Evolutionary conservation across 768 basidiomycete genomes (phyloP), one percentile per base, ranked within the genome.

Genomic region (Hebeloma cylindrosporum): DNA sequence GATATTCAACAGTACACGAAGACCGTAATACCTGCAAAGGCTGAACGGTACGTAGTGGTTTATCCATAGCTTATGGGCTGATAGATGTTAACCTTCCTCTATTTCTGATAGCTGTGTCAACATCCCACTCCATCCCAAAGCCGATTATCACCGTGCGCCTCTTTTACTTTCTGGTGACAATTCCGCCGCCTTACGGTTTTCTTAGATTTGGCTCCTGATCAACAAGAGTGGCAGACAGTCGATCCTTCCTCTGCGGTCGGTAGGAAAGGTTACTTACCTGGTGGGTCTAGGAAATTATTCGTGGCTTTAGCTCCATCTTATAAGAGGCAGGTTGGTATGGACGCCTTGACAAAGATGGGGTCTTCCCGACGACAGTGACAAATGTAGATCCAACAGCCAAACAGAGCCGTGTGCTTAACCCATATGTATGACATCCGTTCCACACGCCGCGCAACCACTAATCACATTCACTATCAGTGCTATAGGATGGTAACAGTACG

Each of bases 311-410:
- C 11, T 7, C 23, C 14, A 14, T 17, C 30, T 40, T 9, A 30
- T 7, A 40, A 28, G 17, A 16, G n/a, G 26, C 33, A 67, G 70
- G 80, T 65, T 70, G 54, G 41, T 82, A 71, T 49, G 83, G 80
- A 5, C 77, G 88, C 6, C 66, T 89, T 10, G 75, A 83, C 48
- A 60, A 64, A 39, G 58, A 77, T 16, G 56, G 57, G 6, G 79
- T 73, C 55, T 91, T 91, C 56, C 77, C 75, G 29, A 89, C 88
- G 0, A 89, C 82, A 0, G 83, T 88, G 10, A 88, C 86, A 0
- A 89, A 91, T 46, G 73, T 91, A 29, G 80, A 82, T 39, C 87
- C 88, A 0, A 88, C 79, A 1, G 88, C 86, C 3, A 91, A 89
- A 58, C 88, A 90, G 53, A 75, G 76, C 48, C 72, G 70, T 29